phyloP scores from a whole-genome alignment of 2,329 filamentous ascomycete genomes.

The Verticillium klebahnii region DNA sequence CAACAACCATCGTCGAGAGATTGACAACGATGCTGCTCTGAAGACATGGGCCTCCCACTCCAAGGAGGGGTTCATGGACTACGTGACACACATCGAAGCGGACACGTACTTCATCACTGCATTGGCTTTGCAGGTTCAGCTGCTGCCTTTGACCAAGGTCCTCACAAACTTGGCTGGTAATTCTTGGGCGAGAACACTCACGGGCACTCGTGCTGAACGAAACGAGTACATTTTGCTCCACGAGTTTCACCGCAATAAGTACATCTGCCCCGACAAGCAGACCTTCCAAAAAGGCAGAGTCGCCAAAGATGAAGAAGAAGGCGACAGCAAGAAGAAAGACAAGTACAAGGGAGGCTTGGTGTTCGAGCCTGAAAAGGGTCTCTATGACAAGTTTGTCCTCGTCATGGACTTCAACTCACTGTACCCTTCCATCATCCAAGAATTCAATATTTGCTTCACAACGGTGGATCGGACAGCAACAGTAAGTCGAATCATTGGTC shows the following conservation, averaged over 20 bases:
- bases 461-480: slow-evolving; percentile 77
- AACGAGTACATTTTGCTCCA: slow-evolving; percentile 99
- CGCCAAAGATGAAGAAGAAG: slow-evolving; percentile 64
- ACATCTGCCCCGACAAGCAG: slow-evolving; percentile 94
- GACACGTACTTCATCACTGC: slow-evolving; percentile 96
- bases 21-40: slow-evolving; percentile 84
- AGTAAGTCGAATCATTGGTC: slow-evolving; percentile 42
- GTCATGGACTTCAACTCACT: slow-evolving; percentile 99
- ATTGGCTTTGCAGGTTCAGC: slow-evolving; percentile 80
- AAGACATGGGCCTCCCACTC: slow-evolving; percentile 77
- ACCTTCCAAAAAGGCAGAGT: slow-evolving; percentile 69
- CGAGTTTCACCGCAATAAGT: slow-evolving; percentile 94
- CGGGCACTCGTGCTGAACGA: slow-evolving; percentile 90
- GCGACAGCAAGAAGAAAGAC: slow-evolving; percentile 91
- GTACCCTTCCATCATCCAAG: slow-evolving; percentile 97
- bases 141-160: slow-evolving; percentile 90
- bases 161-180: slow-evolving; percentile 96
- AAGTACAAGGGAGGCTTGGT: slow-evolving; percentile 99
- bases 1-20: slow-evolving; percentile 68
- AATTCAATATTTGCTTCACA: slow-evolving; percentile 99
- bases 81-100: slow-evolving; percentile 87
- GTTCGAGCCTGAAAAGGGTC: slow-evolving; percentile 93
- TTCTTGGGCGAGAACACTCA: slow-evolving; percentile 94
- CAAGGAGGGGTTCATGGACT: slow-evolving; percentile 85
- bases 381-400: slow-evolving; percentile 96